Percentiles rank a stretch among this genome's conserved stretches.
Conservation (phyloP, 768 basidiomycete species). For the Chalciporus piperatus region DNA sequence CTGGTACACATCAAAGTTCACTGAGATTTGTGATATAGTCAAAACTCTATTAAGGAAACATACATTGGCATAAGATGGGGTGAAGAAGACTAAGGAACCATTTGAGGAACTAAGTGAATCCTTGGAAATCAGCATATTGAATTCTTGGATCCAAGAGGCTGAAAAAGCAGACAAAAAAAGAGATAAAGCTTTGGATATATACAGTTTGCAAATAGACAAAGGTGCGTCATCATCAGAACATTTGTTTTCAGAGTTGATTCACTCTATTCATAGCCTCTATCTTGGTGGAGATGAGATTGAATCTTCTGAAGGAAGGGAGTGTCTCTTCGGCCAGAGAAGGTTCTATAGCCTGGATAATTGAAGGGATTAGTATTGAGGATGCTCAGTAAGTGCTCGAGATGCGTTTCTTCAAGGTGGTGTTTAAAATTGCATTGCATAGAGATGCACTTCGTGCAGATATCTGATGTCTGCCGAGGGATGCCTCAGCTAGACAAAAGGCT, state of each 20-base stretch:
- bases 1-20: too few relatives aligned
- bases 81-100: not conserved
- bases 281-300: not conserved
- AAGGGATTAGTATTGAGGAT: constrained; percentile 5
- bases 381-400: not conserved
- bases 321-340: not conserved
- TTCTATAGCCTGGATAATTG: constrained; percentile 1
- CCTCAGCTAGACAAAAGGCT: too few relatives aligned
- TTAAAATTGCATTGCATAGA: not conserved
- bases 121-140: not conserved
- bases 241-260: not conserved
- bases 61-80: not conserved
- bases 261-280: not conserved
- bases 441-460: not conserved
- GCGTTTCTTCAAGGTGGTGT: not conserved
- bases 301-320: not conserved
- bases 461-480: not conserved
- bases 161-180: not conserved
- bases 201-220: constrained; percentile 1
- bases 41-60: constrained; percentile 9
- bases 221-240: not conserved
- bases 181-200: not conserved
- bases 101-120: not conserved
- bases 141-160: not conserved
- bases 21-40: too few relatives aligned